phyloP scores from a whole-genome alignment of 148 eudicot species.

The Rhododendron kiyosumense region DNA sequence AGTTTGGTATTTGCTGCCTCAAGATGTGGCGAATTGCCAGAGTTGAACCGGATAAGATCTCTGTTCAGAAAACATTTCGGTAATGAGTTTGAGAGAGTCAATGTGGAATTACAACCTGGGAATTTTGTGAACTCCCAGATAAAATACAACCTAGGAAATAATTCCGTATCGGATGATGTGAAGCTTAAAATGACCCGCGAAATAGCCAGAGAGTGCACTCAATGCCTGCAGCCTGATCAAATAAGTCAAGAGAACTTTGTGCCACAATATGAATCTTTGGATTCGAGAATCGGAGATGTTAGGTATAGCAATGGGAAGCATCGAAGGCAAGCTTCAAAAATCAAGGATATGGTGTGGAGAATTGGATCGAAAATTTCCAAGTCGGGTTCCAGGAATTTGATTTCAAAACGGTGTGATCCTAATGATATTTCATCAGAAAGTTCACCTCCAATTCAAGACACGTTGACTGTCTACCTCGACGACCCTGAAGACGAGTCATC shows the following conservation, averaged over 20 bases:
- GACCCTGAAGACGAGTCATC: background rate
- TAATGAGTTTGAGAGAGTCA: conserved; percentile 14
- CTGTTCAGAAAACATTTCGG: conserved; percentile 13
- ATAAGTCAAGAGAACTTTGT: background rate
- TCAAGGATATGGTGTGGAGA: conserved; percentile 2
- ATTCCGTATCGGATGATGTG: background rate
- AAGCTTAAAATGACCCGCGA: conserved; percentile 11
- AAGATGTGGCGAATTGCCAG: conserved; percentile 30
- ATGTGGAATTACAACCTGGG: conserved; percentile 22
- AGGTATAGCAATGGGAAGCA: background rate
- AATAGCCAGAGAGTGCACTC: conserved; percentile 1
- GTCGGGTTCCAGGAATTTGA: background rate
- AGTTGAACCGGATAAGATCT: conserved; percentile 10
- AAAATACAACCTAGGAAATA: conserved; percentile 8
- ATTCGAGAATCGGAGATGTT: background rate
- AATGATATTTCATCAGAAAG: background rate
- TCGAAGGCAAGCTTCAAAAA: background rate
- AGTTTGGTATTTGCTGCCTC: conserved; percentile 33
- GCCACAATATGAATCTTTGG: background rate
- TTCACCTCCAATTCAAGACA: background rate
- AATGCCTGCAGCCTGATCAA: background rate
- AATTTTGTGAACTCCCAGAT: conserved; percentile 22
- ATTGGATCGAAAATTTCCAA: background rate
- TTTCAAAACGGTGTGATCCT: background rate
- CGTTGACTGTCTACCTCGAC: background rate